These are phyloP conservation scores for Clonostachys byssicola DNA, from an alignment of 2,329 filamentous ascomycete genomes.

Conservation along the genomic window DNA sequence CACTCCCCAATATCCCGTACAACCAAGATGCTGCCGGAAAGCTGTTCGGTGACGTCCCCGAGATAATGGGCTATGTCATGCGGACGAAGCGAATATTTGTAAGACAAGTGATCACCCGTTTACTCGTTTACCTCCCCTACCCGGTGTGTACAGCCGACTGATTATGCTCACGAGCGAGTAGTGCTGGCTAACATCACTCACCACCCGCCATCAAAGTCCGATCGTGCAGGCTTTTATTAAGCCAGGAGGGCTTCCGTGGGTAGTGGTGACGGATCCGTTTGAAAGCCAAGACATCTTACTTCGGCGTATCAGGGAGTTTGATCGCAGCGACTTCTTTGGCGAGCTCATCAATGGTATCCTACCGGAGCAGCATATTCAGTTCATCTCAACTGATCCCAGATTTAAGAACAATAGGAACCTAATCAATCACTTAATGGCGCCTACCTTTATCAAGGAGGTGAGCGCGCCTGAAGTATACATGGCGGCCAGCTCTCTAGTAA, in stretches of 20 bases:
- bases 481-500: constrained; percentile 18
- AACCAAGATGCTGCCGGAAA: constrained; percentile 24
- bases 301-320: constrained; percentile 34
- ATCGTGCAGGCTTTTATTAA: constrained; percentile 40
- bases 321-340: constrained; percentile 26
- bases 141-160: background rate
- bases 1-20: constrained; percentile 38
- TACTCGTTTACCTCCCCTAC: too few relatives aligned
- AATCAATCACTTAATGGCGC: constrained; percentile 30
- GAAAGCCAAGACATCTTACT: constrained; percentile 37
- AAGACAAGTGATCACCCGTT: constrained; percentile 1
- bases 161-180: constrained; percentile 4
- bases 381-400: constrained; percentile 16
- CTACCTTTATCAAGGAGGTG: constrained; percentile 21
- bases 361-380: constrained; percentile 24
- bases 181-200: constrained; percentile 25
- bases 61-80: constrained; percentile 26
- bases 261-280: constrained; percentile 32
- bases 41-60: constrained; percentile 34
- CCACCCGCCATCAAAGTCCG: constrained; percentile 25
- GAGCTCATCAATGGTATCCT: constrained; percentile 22
- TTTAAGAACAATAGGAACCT: constrained; percentile 25
- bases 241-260: constrained; percentile 32
- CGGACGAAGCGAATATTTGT: constrained; percentile 21
- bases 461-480: constrained; percentile 25